Percentiles rank a stretch among this genome's conserved stretches.
Evolutionary conservation across 352 stramenopile species (phyloP).

Genomic region (Phytopythium montanum): DNA sequence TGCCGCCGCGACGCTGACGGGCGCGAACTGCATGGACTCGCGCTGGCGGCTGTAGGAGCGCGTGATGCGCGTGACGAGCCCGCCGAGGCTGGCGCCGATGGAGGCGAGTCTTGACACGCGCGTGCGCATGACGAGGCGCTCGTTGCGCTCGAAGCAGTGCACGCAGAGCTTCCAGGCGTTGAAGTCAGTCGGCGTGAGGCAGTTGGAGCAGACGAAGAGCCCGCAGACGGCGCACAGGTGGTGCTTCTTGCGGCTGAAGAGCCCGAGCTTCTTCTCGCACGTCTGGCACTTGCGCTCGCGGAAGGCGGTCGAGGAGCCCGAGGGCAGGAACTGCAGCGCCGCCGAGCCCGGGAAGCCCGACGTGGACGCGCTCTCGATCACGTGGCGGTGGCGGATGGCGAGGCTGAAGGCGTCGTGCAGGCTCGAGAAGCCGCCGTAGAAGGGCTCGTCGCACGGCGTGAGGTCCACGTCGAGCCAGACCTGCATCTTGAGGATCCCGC

Average conservation of each 20-base stretch:
- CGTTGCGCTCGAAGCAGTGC: constrained; percentile 62
- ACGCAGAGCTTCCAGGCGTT: constrained; percentile 58
- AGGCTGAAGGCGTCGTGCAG: constrained; percentile 71
- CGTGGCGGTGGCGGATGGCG: constrained; percentile 51
- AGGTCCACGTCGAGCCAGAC: constrained; percentile 68
- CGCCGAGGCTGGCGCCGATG: constrained; percentile 28
- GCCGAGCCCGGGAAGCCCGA: constrained; percentile 26
- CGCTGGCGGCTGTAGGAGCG: constrained; percentile 34
- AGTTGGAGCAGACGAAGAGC: constrained; percentile 57
- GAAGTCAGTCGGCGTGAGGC: constrained; percentile 57
- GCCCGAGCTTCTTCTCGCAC: constrained; percentile 51
- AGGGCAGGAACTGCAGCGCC: constrained; percentile 17
- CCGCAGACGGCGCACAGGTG: constrained; percentile 63
- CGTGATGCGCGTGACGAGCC: constrained; percentile 28
- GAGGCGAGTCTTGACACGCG: constrained; percentile 49
- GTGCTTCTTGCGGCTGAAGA: constrained; percentile 59
- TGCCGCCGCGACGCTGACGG: not conserved
- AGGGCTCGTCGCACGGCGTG: constrained; percentile 43
- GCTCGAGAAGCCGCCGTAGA: constrained; percentile 54
- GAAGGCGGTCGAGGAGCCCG: constrained; percentile 23
- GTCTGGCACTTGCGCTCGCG: constrained; percentile 60
- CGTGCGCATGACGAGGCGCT: constrained; percentile 51
- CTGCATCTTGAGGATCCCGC: constrained; percentile 61
- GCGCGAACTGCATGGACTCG: constrained; percentile 33
- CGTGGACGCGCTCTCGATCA: constrained; percentile 41